Evolutionary conservation across 2,329 filamentous ascomycete genomes (phyloP), one percentile per base, ranked within the genome.

Genomic region (Boeremia lycopersici): DNA sequence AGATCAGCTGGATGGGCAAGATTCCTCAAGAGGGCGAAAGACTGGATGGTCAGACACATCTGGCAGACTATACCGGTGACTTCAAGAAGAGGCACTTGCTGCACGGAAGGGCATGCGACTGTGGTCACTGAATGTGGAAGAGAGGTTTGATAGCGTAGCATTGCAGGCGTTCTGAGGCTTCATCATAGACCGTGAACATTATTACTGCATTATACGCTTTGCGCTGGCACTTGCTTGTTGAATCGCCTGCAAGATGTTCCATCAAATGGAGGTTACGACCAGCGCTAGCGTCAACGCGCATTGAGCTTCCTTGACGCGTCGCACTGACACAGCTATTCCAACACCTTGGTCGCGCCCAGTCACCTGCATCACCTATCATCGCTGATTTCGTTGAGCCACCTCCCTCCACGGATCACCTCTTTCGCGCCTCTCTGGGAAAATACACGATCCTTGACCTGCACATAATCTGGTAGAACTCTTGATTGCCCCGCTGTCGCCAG

Each of bases 1-100:
- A 61, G 49, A 69, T 75, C 4, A 64, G 69, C 7, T 81, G 78
- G 76, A 74, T 81, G 69, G 79, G 79, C 1, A 64, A 58, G 31
- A 36, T 77, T 0, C 77, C 79, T 0, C 69, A 69, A 13, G 69
- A 73, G 6, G 77, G 74, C 0, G 69, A 79, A 68, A 65, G 78
- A 19, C 48, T 80, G 40, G 78, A 81, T 67, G 78, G 77, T 0
- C 77, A 80, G 68, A 77, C 77, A 52, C 78, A 80, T 71, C 39
- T 79, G 39, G 75, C 76, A 4, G 64, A 55, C 19, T 75, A 75
- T 56, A 59, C 60, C 1, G 73, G 74, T 0, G 73, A 76, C 45
- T 70, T 69, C 30, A 74, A 60, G 68, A 76, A 71, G 71, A 67
- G 70, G 41, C 58, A 64, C 44, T 30, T 64, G 8, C 28, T 62